These are phyloP conservation scores for Paraphoma chrysanthemicola DNA, from an alignment of 2,329 filamentous ascomycete genomes.

Conservation along the genomic window DNA sequence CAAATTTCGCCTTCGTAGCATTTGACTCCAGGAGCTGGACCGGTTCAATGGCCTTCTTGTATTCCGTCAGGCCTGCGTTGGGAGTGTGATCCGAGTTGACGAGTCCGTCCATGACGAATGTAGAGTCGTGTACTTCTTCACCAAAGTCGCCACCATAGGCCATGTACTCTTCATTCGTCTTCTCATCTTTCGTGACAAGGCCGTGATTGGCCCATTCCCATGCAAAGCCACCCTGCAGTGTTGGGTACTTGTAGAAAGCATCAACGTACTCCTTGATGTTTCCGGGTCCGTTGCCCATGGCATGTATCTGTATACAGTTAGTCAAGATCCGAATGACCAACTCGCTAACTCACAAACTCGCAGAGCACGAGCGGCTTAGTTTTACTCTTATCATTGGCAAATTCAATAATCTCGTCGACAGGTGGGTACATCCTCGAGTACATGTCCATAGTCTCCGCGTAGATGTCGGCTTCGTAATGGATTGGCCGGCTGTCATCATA, in stretches of 20 bases:
- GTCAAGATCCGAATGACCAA: neutral
- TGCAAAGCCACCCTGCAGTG: conserved; percentile 67
- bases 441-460: conserved; percentile 69
- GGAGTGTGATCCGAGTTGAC: conserved; percentile 51
- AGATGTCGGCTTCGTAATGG: conserved; percentile 71
- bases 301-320: conserved; percentile 51
- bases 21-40: conserved; percentile 41
- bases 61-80: conserved; percentile 51
- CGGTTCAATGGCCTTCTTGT: conserved; percentile 54
- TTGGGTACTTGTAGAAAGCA: conserved; percentile 65
- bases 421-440: conserved; percentile 72
- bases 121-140: conserved; percentile 50
- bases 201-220: conserved; percentile 58
- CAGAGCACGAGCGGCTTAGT: conserved; percentile 65
- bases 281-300: conserved; percentile 79
- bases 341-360: conserved; percentile 51
- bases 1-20: conserved; percentile 33
- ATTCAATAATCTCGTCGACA: conserved; percentile 58
- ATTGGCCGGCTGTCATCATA: conserved; percentile 66
- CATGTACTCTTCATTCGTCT: conserved; percentile 49
- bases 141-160: conserved; percentile 55
- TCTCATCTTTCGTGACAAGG: conserved; percentile 48
- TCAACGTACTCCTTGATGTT: conserved; percentile 72
- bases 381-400: conserved; percentile 51
- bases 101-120: conserved; percentile 56